Percentiles rank a stretch among this genome's conserved stretches.
These are phyloP conservation scores for Eimeria maxima DNA, from an alignment of 169 alveolate genomes.

Conservation along the genomic window DNA sequence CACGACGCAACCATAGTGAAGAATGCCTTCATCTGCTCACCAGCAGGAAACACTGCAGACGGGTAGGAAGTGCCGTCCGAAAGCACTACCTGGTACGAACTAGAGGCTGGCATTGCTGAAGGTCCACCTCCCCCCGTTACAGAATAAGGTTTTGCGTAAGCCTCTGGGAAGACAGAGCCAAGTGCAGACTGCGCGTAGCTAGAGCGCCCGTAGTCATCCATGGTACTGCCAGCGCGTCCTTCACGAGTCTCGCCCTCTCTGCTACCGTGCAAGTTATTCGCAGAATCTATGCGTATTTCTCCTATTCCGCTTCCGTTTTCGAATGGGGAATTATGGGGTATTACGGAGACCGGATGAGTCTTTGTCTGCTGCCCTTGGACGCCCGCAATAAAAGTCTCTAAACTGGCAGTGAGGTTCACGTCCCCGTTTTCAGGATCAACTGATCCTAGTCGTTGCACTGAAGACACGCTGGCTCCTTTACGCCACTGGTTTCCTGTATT, in stretches of 20 bases:
- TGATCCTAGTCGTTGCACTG: slow-evolving; percentile 51
- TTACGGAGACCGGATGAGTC: background rate
- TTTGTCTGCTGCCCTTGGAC: slow-evolving; percentile 39
- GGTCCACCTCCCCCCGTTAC: slow-evolving; percentile 51
- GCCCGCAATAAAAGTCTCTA: slow-evolving; percentile 66
- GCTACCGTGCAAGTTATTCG: background rate
- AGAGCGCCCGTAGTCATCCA: slow-evolving; percentile 52
- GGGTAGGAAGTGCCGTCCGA: slow-evolving; percentile 77
- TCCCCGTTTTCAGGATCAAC: slow-evolving; percentile 41
- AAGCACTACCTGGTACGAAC: slow-evolving; percentile 73
- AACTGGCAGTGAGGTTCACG: slow-evolving; percentile 63
- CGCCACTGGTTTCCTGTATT: background rate
- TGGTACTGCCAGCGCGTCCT: slow-evolving; percentile 46
- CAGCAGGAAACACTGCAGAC: slow-evolving; percentile 67
- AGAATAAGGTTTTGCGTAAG: slow-evolving; percentile 43
- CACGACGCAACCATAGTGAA: background rate
- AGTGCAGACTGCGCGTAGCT: slow-evolving; percentile 50
- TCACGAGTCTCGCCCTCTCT: slow-evolving; percentile 6
- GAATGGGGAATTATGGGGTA: background rate
- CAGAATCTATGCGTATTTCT: background rate
- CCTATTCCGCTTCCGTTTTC: background rate
- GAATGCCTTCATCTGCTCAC: background rate
- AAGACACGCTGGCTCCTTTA: background rate
- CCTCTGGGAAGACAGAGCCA: slow-evolving; percentile 66
- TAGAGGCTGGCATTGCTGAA: slow-evolving; percentile 31